A percentile compares a stretch with the other conserved stretches of the same genome.
These are phyloP conservation scores for Oenanthe javanica DNA, from an alignment of 140 eudicot species.

Conservation along the genomic window DNA sequence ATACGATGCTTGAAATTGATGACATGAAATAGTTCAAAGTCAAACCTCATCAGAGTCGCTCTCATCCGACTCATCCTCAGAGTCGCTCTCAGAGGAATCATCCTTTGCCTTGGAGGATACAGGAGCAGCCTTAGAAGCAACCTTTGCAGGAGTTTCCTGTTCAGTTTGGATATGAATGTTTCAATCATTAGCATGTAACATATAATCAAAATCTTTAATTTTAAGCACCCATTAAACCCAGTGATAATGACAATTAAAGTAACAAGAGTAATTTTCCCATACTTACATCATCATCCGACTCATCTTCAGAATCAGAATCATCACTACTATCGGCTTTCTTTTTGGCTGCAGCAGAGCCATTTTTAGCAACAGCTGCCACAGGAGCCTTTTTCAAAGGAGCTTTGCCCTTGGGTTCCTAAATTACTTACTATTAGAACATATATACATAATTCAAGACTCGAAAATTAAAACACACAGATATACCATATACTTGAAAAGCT, in stretches of 20 bases:
- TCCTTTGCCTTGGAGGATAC: constrained; percentile 1
- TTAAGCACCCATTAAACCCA: background rate
- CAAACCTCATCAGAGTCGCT: constrained; percentile 5
- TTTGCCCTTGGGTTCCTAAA: constrained; percentile 7
- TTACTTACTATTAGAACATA: background rate
- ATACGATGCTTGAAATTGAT: background rate
- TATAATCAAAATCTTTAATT: background rate
- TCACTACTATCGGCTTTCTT: constrained; percentile 1
- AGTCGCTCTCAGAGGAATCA: constrained; percentile 6
- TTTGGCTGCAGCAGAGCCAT: constrained; percentile 1
- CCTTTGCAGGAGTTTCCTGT: constrained; percentile 12
- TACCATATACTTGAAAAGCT: too few relatives aligned
- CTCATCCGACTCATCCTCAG: constrained; percentile 1
- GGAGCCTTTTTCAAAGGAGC: background rate
- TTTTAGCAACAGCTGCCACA: background rate
- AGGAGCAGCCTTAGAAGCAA: background rate
- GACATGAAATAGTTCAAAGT: background rate
- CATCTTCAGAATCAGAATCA: constrained; percentile 9
- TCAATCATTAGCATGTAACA: background rate
- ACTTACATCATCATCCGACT: constrained; percentile 4
- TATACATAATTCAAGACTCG: background rate
- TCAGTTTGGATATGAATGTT: background rate
- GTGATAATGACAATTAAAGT: background rate
- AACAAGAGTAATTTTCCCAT: background rate
- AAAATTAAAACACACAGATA: background rate